phyloP scores from a whole-genome alignment of 2,329 filamentous ascomycete species.

The Fusarium palustre region DNA sequence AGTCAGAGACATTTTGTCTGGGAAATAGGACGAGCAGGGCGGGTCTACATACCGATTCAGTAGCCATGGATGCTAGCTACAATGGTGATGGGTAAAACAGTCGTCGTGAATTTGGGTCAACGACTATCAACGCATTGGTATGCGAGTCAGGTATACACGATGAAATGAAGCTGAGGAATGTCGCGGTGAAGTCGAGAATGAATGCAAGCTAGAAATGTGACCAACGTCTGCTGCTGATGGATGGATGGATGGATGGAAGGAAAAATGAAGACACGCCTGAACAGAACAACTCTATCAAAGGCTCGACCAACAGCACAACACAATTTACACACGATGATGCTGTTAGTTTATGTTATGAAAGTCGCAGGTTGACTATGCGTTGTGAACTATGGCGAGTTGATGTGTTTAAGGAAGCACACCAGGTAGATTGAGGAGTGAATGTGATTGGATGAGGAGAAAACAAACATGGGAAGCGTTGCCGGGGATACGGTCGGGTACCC shows the following conservation, averaged over 20 bases:
- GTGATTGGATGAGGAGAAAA: slow-evolving; percentile 51
- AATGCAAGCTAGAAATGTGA: slow-evolving; percentile 46
- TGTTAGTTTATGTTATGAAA: slow-evolving; percentile 42
- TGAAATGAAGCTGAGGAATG: slow-evolving; percentile 49
- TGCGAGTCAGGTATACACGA: slow-evolving; percentile 43
- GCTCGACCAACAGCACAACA: slow-evolving; percentile 36
- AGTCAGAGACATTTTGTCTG: slow-evolving; percentile 43
- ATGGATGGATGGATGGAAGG: slow-evolving; percentile 41
- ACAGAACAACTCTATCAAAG: slow-evolving; percentile 44
- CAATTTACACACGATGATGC: slow-evolving; percentile 43
- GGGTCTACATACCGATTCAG: slow-evolving; percentile 53
- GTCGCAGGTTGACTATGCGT: slow-evolving; percentile 29
- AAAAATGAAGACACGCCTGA: slow-evolving; percentile 40
- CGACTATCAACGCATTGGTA: slow-evolving; percentile 53
- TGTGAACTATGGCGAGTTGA: slow-evolving; percentile 44
- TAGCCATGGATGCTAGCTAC: slow-evolving; percentile 50
- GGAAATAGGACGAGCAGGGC: slow-evolving; percentile 30
- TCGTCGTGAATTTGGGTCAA: slow-evolving; percentile 40
- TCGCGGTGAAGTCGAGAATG: slow-evolving; percentile 39
- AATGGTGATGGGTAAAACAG: slow-evolving; percentile 37
- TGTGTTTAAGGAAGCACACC: slow-evolving; percentile 50
- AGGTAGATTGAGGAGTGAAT: slow-evolving; percentile 28
- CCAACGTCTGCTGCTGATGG: slow-evolving; percentile 29
- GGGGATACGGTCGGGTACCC: slow-evolving; percentile 35
- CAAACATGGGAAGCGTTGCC: slow-evolving; percentile 50